phyloP scores from a whole-genome alignment of 495 filamentous ascomycete species.

The Tuber borchii region DNA sequence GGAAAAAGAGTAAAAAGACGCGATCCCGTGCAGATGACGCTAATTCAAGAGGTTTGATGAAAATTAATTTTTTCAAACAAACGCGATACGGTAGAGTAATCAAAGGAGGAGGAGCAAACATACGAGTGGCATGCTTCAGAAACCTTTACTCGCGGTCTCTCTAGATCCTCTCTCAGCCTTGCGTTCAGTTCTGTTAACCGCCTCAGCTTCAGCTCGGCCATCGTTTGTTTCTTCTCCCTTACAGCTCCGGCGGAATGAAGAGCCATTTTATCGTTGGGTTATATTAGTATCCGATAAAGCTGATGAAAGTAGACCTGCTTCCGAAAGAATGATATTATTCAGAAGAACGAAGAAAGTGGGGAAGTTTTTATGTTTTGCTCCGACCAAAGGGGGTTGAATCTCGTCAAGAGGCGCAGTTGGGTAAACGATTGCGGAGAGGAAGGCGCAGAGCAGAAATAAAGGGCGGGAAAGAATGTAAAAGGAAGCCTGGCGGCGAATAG shows the following conservation, averaged over 20 bases:
- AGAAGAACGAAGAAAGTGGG: conserved; percentile 15
- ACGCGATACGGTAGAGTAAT: background rate
- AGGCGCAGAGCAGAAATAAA: conserved; percentile 49
- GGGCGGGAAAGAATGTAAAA: conserved; percentile 9
- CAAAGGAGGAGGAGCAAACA: conserved; percentile 41
- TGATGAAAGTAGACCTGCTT: background rate
- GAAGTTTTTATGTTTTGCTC: conserved; percentile 10
- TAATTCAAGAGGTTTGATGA: background rate
- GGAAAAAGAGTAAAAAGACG: conserved; percentile 6
- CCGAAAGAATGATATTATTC: conserved; percentile 11
- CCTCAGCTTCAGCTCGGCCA: conserved; percentile 94
- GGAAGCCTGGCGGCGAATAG: conserved; percentile 12
- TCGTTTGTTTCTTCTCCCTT: conserved; percentile 86
- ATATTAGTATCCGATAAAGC: conserved; percentile 14
- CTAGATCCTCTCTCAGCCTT: conserved; percentile 87
- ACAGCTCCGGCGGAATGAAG: conserved; percentile 40
- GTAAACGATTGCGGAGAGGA: conserved; percentile 51
- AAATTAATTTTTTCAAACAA: background rate
- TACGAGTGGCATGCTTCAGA: conserved; percentile 91
- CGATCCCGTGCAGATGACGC: conserved; percentile 8
- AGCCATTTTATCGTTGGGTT: conserved; percentile 32
- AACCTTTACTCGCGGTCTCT: conserved; percentile 87
- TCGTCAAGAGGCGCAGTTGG: conserved; percentile 50
- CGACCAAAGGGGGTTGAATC: conserved; percentile 50
- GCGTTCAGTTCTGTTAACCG: conserved; percentile 93